Percentiles rank a stretch among this genome's conserved stretches.
Evolutionary conservation across 768 basidiomycete genomes (phyloP).

Genomic region (Tricholomella constricta): DNA sequence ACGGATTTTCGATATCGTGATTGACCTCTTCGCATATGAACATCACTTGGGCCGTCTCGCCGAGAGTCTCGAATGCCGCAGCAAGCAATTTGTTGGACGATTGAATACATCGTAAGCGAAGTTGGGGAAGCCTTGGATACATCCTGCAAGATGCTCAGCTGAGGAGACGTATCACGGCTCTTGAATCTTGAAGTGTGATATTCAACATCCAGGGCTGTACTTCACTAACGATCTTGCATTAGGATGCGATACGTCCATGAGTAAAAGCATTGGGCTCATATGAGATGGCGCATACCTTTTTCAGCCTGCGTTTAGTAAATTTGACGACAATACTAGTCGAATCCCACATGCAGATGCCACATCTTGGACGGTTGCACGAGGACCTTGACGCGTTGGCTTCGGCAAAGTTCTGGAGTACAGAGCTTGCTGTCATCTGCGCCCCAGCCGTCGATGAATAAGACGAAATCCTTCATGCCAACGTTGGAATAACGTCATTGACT

Average conservation of each 20-base stretch:
- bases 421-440: slow-evolving; percentile 20
- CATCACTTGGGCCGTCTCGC: slow-evolving; percentile 26
- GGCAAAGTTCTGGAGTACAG: slow-evolving; percentile 19
- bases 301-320: slow-evolving; percentile 9
- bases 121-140: slow-evolving; percentile 18
- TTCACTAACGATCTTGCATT: slow-evolving; percentile 9
- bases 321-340: slow-evolving; percentile 18
- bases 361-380: slow-evolving; percentile 27
- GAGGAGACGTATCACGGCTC: too few relatives aligned
- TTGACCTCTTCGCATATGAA: slow-evolving; percentile 32
- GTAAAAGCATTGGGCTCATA: not conserved
- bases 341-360: slow-evolving; percentile 22
- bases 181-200: slow-evolving; percentile 22
- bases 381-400: slow-evolving; percentile 17
- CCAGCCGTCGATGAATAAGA: slow-evolving; percentile 30
- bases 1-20: slow-evolving; percentile 29
- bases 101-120: slow-evolving; percentile 17
- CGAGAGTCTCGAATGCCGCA: slow-evolving; percentile 23
- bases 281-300: not conserved
- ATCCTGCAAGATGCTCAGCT: too few relatives aligned
- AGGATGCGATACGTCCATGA: too few relatives aligned
- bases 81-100: slow-evolving; percentile 22
- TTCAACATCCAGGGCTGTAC: slow-evolving; percentile 28
- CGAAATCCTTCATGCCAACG: slow-evolving; percentile 27
- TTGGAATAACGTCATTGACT: slow-evolving; percentile 4